Evolutionary conservation across 768 basidiomycete genomes (phyloP).

Genomic region (Fistulinella prunicolor): DNA sequence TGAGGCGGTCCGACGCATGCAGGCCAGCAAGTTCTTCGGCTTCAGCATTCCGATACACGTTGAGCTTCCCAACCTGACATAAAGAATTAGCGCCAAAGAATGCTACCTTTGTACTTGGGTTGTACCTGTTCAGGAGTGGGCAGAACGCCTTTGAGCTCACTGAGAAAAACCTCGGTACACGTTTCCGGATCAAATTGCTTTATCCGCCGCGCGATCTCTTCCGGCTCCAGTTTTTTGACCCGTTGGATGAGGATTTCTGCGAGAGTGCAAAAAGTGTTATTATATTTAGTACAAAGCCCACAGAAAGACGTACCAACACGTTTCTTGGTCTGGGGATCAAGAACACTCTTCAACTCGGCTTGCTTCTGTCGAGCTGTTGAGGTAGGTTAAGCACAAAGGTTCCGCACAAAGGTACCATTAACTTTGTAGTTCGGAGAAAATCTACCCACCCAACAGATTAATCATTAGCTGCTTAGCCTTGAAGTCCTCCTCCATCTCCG

Average conservation of each 20-base stretch:
- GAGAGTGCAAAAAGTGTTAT: background rate
- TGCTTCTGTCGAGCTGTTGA: slow-evolving; percentile 71
- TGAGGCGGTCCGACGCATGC: slow-evolving; percentile 93
- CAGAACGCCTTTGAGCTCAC: slow-evolving; percentile 81
- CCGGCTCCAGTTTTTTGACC: slow-evolving; percentile 77
- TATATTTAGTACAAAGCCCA: background rate
- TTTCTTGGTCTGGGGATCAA: slow-evolving; percentile 90
- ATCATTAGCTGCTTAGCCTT: slow-evolving; percentile 93
- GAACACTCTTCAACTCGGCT: slow-evolving; percentile 87
- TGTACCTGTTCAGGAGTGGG: slow-evolving; percentile 88
- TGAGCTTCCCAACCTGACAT: slow-evolving; percentile 78
- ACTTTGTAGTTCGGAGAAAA: slow-evolving; percentile 1
- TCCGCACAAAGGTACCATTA: background rate
- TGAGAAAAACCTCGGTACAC: slow-evolving; percentile 86
- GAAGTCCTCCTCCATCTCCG: slow-evolving; percentile 97
- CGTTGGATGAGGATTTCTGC: slow-evolving; percentile 91
- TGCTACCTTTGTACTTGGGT: background rate
- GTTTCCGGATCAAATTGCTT: slow-evolving; percentile 83
- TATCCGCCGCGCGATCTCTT: slow-evolving; percentile 82
- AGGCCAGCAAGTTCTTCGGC: slow-evolving; percentile 81
- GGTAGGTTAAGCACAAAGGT: slow-evolving; percentile 7
- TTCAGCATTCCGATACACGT: slow-evolving; percentile 83
- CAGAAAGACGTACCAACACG: slow-evolving; percentile 69
- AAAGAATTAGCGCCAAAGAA: background rate
- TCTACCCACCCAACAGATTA: slow-evolving; percentile 70